Percentiles rank a stretch among this genome's conserved stretches.
Evolutionary conservation across 495 filamentous ascomycete species (phyloP).

Genomic region (Glonium stellatum): DNA sequence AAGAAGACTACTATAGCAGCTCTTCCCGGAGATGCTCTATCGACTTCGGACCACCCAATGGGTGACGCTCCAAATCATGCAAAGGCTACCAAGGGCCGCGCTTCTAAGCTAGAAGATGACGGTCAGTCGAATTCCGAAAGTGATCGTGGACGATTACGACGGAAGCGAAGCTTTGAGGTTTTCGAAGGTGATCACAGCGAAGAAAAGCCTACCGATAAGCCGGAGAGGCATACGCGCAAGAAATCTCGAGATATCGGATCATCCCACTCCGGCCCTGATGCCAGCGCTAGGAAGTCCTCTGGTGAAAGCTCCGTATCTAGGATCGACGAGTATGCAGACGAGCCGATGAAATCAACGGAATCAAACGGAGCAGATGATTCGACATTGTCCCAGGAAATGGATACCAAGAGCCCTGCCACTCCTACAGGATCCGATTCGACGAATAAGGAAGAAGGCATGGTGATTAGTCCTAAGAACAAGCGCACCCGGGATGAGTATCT

Average conservation of each 20-base stretch:
- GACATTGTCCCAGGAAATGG: background rate
- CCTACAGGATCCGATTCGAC: conserved; percentile 6
- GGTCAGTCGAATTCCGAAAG: conserved; percentile 19
- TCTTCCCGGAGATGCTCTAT: conserved; percentile 21
- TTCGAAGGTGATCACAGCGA: conserved; percentile 23
- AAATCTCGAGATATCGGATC: conserved; percentile 32
- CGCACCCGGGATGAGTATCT: conserved; percentile 23
- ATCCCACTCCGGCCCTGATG: conserved; percentile 10
- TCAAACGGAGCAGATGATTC: background rate
- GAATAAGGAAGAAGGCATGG: conserved; percentile 5
- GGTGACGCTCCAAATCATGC: conserved; percentile 21
- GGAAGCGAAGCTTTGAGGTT: conserved; percentile 51
- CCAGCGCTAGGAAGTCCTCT: conserved; percentile 16
- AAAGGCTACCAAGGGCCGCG: conserved; percentile 4
- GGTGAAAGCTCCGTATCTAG: conserved; percentile 17
- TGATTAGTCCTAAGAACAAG: conserved; percentile 32
- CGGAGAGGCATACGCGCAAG: conserved; percentile 32
- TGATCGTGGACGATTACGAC: conserved; percentile 38
- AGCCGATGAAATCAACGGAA: conserved; percentile 11
- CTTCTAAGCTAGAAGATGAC: conserved; percentile 3
- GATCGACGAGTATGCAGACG: conserved; percentile 15
- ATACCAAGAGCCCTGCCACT: background rate
- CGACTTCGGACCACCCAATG: conserved; percentile 15
- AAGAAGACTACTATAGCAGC: conserved; percentile 54
- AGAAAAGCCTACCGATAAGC: conserved; percentile 14